Evolutionary conservation across 2,329 filamentous ascomycete species (phyloP).

Genomic region (Allantophomopsis cytisporea): DNA sequence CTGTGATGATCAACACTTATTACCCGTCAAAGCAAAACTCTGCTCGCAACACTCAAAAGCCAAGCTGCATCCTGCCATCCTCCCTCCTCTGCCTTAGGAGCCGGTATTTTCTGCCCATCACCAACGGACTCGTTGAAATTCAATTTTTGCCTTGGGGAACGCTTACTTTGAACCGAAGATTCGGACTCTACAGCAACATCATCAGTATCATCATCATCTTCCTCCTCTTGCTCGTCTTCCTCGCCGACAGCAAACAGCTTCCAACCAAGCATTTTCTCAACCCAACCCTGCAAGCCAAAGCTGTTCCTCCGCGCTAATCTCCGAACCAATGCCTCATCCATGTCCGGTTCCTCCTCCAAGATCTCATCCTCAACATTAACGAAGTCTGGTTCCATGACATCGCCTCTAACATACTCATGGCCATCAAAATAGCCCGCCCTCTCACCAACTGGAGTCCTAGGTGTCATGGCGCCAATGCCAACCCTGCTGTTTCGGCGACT

Average conservation of each 20-base stretch:
- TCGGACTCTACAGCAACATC: not conserved
- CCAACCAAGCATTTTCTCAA: conserved; percentile 44
- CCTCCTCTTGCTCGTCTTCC: conserved; percentile 43
- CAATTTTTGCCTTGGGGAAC: not conserved
- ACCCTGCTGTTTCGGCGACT: conserved; percentile 15
- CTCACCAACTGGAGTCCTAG: conserved; percentile 25
- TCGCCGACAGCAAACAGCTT: conserved; percentile 49
- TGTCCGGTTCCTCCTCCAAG: conserved; percentile 33
- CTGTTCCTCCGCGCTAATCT: conserved; percentile 39
- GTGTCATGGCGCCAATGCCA: conserved; percentile 16
- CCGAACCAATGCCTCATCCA: conserved; percentile 45
- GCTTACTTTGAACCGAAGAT: not conserved
- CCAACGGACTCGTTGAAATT: not conserved
- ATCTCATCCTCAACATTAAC: conserved; percentile 45
- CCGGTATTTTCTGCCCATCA: conserved; percentile 17
- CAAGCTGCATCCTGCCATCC: conserved; percentile 56
- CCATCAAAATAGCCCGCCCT: conserved; percentile 30
- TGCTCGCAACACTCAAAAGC: conserved; percentile 46
- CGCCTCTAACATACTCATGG: not conserved
- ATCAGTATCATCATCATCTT: conserved; percentile 16
- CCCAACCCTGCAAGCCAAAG: conserved; percentile 40
- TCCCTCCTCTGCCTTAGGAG: conserved; percentile 33
- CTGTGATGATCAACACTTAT: no score
- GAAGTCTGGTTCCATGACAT: conserved; percentile 42
- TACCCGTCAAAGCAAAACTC: conserved; percentile 12